phyloP scores from a whole-genome alignment of 2,329 filamentous ascomycete species.

The Fusarium setosum region DNA sequence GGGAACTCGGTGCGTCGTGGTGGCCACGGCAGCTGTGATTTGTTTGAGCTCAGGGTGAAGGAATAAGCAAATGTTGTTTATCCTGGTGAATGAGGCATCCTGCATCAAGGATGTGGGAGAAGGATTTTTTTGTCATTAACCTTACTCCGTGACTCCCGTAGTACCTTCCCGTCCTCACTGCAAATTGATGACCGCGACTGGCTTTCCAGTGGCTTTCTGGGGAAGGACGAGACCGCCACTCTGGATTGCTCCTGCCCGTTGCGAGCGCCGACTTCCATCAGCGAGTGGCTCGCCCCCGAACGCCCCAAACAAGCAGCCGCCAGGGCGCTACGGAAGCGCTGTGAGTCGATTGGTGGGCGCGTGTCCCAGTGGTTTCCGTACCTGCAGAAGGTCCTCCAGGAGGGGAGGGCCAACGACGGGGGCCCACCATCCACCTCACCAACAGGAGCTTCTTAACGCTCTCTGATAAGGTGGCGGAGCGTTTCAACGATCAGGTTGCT shows the following conservation, averaged over 20 bases:
- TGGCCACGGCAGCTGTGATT: background rate
- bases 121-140: background rate
- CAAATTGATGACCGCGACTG: too few relatives aligned
- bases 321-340: conserved; percentile 22
- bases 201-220: too few relatives aligned
- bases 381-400: conserved; percentile 32
- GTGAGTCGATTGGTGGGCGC: conserved; percentile 32
- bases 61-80: background rate
- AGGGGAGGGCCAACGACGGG: conserved; percentile 6
- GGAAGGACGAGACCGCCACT: background rate
- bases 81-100: background rate
- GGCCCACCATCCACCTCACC: conserved; percentile 13
- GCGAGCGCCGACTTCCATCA: background rate
- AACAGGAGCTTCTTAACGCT: conserved; percentile 28
- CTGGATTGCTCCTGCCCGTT: too few relatives aligned
- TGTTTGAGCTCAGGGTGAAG: background rate
- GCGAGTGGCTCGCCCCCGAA: conserved; percentile 14
- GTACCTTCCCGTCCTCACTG: background rate
- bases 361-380: conserved; percentile 20
- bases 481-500: conserved; percentile 40
- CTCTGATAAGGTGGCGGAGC: conserved; percentile 41
- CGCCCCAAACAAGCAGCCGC: conserved; percentile 5
- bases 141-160: too few relatives aligned
- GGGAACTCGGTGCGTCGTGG: background rate
- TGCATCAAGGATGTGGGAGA: background rate